Evolutionary conservation across 2,329 filamentous ascomycete genomes (phyloP), one percentile per base, ranked within the genome.

Genomic region (Diaporthe australafricana): DNA sequence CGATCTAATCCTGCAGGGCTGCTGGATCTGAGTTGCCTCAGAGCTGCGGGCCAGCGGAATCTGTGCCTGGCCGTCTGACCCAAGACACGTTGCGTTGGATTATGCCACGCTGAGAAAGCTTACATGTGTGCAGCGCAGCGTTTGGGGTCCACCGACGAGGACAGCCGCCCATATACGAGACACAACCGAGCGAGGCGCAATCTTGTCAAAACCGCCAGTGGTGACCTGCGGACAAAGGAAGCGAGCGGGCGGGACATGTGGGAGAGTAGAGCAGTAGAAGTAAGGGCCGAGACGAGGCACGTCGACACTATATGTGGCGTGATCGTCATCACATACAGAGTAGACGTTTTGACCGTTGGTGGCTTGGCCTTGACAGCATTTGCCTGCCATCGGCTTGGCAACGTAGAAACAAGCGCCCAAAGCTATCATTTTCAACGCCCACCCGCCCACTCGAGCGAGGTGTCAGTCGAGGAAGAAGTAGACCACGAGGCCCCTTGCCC

Each of bases 101-200:
- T 32, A 30, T 56, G 40, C 25, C 53, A n/a, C 35, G 50, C 52
- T 68, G 42, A 55, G 50, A 57, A 48, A 70, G 57, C 68, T 70
- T 65, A 70, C 63, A 60, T 62, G n/a, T 30, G 22, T 71, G 63
- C 45, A 50, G 27, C 38, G 63, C 45, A 50, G 27, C 38, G 25
- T 14, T 55, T 45, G 40, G 55, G 47, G 56, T 53, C 47, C 62
- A 73, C 68, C 68, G 45, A 25, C 57, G 40, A 55, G 42, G n/a
- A 66, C 62, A 35, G 35, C 45, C 22, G 35, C n/a, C 66, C 67
- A 35, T 63, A 68, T 20, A 20, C 56, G 71, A 73, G 68, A 73
- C 71, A 65, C 50, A 71, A 65, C 55, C 68, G 71, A 73, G 71
- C 71, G 71, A 73, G 71, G 68, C 68, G 52, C 47, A 57, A 68